Evolutionary conservation across 2,329 filamentous ascomycete species (phyloP), one percentile per base, ranked within the genome.

Genomic region (Chaetomium sp.): DNA sequence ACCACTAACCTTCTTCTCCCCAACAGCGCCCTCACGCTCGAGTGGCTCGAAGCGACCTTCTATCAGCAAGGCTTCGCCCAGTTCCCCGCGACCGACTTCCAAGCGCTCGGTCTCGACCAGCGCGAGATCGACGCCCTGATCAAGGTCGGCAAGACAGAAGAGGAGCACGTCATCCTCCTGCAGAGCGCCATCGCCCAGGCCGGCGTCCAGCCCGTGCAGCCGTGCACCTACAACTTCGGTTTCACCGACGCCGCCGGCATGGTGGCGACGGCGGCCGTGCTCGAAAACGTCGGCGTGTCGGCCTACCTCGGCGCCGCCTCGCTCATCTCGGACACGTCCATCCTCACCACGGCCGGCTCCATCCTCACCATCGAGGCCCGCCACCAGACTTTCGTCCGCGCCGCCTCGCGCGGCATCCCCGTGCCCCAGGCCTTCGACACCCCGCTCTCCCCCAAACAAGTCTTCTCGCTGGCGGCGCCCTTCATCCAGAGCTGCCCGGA

Each of bases 301-400:
- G 89, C 89, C 68, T 89, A 88, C 77, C 85, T 92, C 16, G 90
- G 89, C 65, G 90, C 88, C 29, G 89, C 88, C 16, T 86, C 88
- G 4, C 80, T 91, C 35, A 76, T 92, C 67, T 81, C 83, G 54
- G 81, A 82, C 62, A 78, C 82, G 57, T 80, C 79, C 57, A 84
- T 91, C 67, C 85, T 93, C 58, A 80, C 83, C 66, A 85, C 86
- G 23, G 90, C 90, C 2, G 90, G 83, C 10, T 85, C 85, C 58
- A 92, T 93, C 74, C 83, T 91, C 53, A 90, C 89, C 27, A 83
- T 91, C 65, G 90, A 93, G 78, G 83, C 89, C 31, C 84, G 90
- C 65, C 90, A 93, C 78, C 88, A 91, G 77, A 88, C 87, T 67
- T 87, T 90, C 76, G 86, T 92, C 76, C 87, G 90, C 68, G 78